Base-by-base conservation (phyloP, 1,139 yeast genomes). In the Geotrichum carabidarum region DNA sequence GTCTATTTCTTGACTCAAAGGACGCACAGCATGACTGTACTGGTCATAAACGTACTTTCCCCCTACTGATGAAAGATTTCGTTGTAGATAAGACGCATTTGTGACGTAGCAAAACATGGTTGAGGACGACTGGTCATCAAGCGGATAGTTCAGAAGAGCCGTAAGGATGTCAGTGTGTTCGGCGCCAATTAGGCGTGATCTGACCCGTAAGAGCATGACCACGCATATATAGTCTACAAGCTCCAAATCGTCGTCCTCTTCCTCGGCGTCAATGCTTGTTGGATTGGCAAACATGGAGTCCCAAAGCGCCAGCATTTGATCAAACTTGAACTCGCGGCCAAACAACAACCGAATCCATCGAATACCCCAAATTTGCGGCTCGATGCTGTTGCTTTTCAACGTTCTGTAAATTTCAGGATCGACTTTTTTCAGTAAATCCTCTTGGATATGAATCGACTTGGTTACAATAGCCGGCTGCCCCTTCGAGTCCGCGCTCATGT, bases 281-380 rank as follows among this genome's bases (percentile, higher is more conserved):
- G 43, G 36, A 36, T 69, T 71, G 8, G 74, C 73, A 57, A 73
- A 72, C 8, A 73, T 54, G 11, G 68, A 64, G 55, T 73, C 76
- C 76, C 76, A 73, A 9, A 73, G 58, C 11, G 54, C 57, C 36
- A 71, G 59, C 38, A 65, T 60, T 6, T 61, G 60, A 17, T 60
- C 54, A 44, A 72, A 65, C 2, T 64, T 65, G 51, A 81, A 68
- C 60, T 82, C 86, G 42, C 86, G 67, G 8, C 79, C 71, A 51
- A 82, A 71, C 35, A 82, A 58, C 42, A 82, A 67, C 15, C 86
- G 68, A 31, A 80, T 71, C 71, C 80, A 82, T 47, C 84, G 65
- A 31, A 82, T 79, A 12, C 80, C 78, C 85, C 86, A 82, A 44
- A 82, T 71, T 63, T 80, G 84, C 3, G 83, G 78, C 61, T 82